Base-by-base conservation (phyloP, 2,329 filamentous ascomycete species). In the Biscogniauxia marginata region DNA sequence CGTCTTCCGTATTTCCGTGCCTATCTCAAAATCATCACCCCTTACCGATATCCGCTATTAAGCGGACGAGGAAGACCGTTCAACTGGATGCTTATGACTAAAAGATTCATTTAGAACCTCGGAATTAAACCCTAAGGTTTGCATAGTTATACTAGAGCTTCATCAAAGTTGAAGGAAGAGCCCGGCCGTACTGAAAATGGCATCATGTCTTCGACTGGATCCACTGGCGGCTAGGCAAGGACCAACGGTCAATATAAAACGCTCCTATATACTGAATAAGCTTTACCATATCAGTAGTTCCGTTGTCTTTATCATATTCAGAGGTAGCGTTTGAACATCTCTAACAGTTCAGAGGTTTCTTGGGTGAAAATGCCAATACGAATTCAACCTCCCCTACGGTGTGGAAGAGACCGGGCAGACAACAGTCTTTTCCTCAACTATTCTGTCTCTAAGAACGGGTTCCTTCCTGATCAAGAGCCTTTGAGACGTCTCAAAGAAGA, bases 381-480 rank as follows among this genome's bases (percentile, higher is more conserved):
- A 48, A 7, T 19, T 23, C 22, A 23, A 34, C 48, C 30, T 5
- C 19, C 23, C 48, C 9, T 11, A 13, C 16, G 13, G 13, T 16
- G 25, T 13, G 20, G n/a, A 43, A 43, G 23, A 19, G 23, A 45
- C 19, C 19, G 45, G 46, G 3, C 13, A 55, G 19, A 16, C 19
- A 44, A 43, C 18, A 21, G 13, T 3, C 20, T 56, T 7, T 77
- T 79, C 21, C 74, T 77, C 56, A 77, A 84, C 65, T 85, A 84
- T 68, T 80, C 79, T 53, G 71, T 81, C 66, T 78, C 81, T 7
- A 62, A 67, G 22, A 69, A 80, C 70, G 87, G 86, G 47, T 90
- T 90, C 70, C 80, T 90, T 30, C 84, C 87, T 0, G 71, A 80
- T 30, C 77, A 84, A 49, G 71, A 79, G 11, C 87, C 87, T 3